These are phyloP conservation scores for Aurinia saxatilis DNA, from an alignment of 345 rosid genomes.

Conservation along the genomic window DNA sequence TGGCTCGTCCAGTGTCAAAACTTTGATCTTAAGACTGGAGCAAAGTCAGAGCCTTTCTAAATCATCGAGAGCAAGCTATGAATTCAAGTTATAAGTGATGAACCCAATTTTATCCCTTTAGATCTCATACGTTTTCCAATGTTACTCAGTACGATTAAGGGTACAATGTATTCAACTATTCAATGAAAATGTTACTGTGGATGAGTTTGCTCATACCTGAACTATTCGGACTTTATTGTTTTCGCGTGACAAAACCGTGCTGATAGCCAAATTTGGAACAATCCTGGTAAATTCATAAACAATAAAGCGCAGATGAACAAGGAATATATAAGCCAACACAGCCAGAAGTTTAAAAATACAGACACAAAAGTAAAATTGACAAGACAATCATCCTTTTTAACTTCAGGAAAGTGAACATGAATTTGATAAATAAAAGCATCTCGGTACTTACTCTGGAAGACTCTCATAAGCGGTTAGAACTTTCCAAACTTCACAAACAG, in stretches of 20 bases:
- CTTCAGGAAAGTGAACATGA: neutral
- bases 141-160: neutral
- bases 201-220: conserved; percentile 51
- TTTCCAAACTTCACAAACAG: conserved; percentile 91
- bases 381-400: neutral
- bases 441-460: conserved; percentile 75
- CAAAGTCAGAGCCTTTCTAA: conserved; percentile 1
- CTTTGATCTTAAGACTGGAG: neutral
- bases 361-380: conserved; percentile 1
- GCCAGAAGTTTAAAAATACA: neutral
- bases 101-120: neutral
- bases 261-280: conserved; percentile 91
- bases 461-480: conserved; percentile 85
- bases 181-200: neutral
- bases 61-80: neutral
- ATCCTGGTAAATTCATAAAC: conserved; percentile 46
- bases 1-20: conserved; percentile 5
- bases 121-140: neutral
- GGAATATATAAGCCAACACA: neutral
- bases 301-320: conserved; percentile 3
- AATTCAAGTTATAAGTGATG: neutral
- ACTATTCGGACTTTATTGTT: conserved; percentile 88
- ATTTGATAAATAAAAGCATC: neutral
- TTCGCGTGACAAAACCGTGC: conserved; percentile 83
- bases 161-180: neutral